Evolutionary conservation across 257 asterid genomes (phyloP).

Genomic region (Lithospermum erythrorhizon): DNA sequence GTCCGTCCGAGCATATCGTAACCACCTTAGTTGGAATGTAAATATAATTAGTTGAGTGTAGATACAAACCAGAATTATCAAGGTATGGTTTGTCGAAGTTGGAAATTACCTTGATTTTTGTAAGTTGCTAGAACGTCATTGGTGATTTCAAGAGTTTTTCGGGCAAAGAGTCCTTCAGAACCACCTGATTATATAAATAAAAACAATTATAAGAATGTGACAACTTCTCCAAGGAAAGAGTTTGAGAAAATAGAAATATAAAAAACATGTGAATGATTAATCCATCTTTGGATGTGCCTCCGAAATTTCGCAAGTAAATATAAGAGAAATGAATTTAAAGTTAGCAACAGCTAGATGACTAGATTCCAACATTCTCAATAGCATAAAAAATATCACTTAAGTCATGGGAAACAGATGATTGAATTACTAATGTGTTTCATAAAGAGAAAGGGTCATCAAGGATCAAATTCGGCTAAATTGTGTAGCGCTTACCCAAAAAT

Average conservation of each 20-base stretch:
- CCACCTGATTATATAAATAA: slow-evolving; percentile 36
- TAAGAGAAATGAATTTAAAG: no score
- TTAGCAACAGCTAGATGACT: no score
- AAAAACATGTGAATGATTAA: neutral
- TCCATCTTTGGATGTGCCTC: no score
- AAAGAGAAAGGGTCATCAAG: neutral
- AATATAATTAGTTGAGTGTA: slow-evolving; percentile 5
- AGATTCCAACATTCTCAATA: no score
- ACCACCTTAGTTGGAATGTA: slow-evolving; percentile 43
- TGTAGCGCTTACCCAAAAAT: slow-evolving; percentile 40
- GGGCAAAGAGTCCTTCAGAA: slow-evolving; percentile 79
- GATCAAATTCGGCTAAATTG: neutral
- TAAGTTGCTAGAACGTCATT: slow-evolving; percentile 63
- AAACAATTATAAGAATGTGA: neutral
- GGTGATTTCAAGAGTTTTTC: slow-evolving; percentile 60
- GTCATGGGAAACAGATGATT: no score
- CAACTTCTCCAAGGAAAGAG: neutral
- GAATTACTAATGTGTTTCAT: neutral
- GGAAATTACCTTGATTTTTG: slow-evolving; percentile 58
- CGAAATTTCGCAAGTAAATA: no score
- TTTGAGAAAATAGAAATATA: neutral
- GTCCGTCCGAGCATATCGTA: slow-evolving; percentile 81
- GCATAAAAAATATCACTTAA: no score
- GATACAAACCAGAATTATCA: neutral
- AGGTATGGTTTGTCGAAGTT: neutral